A percentile compares a stretch with the other conserved stretches of the same genome.
Conservation (phyloP, 1,284 basidiomycete genomes). For the Moniliophthora roreri region DNA sequence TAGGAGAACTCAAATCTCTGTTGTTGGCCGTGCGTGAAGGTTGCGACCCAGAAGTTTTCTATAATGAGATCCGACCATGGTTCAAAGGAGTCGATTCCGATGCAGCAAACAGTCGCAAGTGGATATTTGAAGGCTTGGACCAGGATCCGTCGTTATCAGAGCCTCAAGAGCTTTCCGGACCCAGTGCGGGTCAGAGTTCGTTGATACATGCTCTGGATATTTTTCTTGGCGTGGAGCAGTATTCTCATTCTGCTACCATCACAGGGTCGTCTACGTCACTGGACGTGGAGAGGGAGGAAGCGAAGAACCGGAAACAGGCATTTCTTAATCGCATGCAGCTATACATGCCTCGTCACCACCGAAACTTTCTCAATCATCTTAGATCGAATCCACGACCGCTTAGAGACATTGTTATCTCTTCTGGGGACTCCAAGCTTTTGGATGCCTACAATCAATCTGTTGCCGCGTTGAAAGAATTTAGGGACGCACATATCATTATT, state of each 20-base stretch:
- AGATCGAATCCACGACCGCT: slow-evolving; percentile 50
- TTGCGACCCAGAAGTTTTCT: slow-evolving; percentile 83
- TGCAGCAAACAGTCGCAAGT: slow-evolving; percentile 49
- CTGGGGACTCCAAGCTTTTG: slow-evolving; percentile 33
- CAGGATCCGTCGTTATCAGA: slow-evolving; percentile 46
- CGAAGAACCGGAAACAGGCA: slow-evolving; percentile 31
- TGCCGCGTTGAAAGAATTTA: slow-evolving; percentile 69
- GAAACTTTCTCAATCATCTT: slow-evolving; percentile 80
- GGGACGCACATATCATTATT: slow-evolving; percentile 83
- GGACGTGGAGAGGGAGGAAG: background rate
- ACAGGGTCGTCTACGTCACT: slow-evolving; percentile 25
- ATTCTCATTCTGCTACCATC: slow-evolving; percentile 35
- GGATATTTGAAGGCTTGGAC: slow-evolving; percentile 82
- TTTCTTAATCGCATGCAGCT: slow-evolving; percentile 82
- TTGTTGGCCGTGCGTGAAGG: slow-evolving; percentile 69
- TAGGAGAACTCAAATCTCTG: slow-evolving; percentile 62
- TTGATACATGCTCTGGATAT: slow-evolving; percentile 89
- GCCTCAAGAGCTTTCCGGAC: slow-evolving; percentile 76
- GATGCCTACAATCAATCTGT: slow-evolving; percentile 77
- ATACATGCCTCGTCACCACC: slow-evolving; percentile 90
- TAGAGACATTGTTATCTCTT: slow-evolving; percentile 40
- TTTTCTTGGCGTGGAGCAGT: slow-evolving; percentile 84
- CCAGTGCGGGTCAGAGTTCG: slow-evolving; percentile 89
- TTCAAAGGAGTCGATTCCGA: slow-evolving; percentile 81
- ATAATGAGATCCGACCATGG: slow-evolving; percentile 88